Base-by-base conservation (phyloP, 805 yeast species). In the Wilhelminamyces savonicus region DNA sequence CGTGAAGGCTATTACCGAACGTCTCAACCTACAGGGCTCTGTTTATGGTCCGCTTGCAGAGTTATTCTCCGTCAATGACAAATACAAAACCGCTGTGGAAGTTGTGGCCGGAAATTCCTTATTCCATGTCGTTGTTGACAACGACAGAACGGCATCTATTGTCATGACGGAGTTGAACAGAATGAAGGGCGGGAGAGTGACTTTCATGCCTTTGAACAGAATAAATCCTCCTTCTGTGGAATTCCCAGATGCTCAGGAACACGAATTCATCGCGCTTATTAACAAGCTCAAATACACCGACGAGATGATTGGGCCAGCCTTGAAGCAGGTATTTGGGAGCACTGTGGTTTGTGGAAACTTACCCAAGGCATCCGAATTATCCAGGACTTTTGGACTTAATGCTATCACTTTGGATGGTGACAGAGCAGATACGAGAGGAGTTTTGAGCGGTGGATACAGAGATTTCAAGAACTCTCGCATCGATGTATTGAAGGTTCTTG, bases 401-500 rank as follows among this genome's bases (percentile, higher is more conserved):
- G 83, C 95, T 1, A 82, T 92, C 11, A 92, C 98, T 0, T 59
- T 90, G 12, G 94, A 85, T 52, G 98, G 98, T 42, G 97, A 92
- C 50, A 66, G 85, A 40, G 85, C 85, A 28, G 94, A 85, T 43
- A 76, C 75, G 27, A 74, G 68, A 40, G 98, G 98, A 54, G 82
- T 82, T 2, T 54, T 92, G 26, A 77, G 85, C 15, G 97, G 97
- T 55, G 97, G 97, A 28, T 85, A 71, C 45, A 71, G 83, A 41
- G 92, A 84, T 43, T 71, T 67, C 42, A 73, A 72, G 35, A 46
- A 61, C 30, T 79, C 86, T 0, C 69, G 94, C 43, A 55, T 88
- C 27, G 95, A 86, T 41, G 72, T 80, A 3, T 63, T 85, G 44
- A 76, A 75, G 31, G 50, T 59, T 10, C 69, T 82, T 39, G 65